These are phyloP conservation scores for Colletotrichum plurivorum DNA, from an alignment of 2,329 filamentous ascomycete species.

Conservation along the genomic window DNA sequence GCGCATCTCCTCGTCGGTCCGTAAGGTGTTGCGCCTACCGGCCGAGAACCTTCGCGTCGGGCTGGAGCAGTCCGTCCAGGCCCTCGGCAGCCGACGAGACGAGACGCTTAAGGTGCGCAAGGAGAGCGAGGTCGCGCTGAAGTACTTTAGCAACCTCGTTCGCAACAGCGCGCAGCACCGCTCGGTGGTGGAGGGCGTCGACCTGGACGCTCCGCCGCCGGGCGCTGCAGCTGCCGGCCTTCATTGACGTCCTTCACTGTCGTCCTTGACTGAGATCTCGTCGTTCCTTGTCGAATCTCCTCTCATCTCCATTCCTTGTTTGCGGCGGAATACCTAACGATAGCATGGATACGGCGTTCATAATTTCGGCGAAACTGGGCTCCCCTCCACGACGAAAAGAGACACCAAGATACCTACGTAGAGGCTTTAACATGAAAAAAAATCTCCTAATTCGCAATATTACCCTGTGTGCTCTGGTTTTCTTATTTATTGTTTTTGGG, in stretches of 20 bases:
- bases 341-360: constrained; percentile 39
- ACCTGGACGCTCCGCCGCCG: constrained; percentile 67
- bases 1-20: constrained; percentile 87
- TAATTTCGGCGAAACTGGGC: constrained; percentile 20
- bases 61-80: constrained; percentile 87
- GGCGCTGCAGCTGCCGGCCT: constrained; percentile 42
- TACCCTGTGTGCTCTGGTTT: too few species aligned
- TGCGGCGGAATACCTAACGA: constrained; percentile 38
- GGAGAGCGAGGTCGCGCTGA: constrained; percentile 88
- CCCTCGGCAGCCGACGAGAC: constrained; percentile 82
- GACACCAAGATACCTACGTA: constrained; percentile 22
- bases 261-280: background rate
- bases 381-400: background rate
- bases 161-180: constrained; percentile 72
- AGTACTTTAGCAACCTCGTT: constrained; percentile 91
- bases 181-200: constrained; percentile 64
- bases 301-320: constrained; percentile 31
- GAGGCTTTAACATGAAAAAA: background rate
- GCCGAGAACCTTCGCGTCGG: constrained; percentile 88
- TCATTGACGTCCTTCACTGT: constrained; percentile 12
- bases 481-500: too few species aligned
- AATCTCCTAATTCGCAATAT: background rate
- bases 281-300: too few species aligned
- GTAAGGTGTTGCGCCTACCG: constrained; percentile 89
- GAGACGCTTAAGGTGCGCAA: constrained; percentile 85